Conservation (phyloP, 768 basidiomycete species). For the Tephrocybe sp. region DNA sequence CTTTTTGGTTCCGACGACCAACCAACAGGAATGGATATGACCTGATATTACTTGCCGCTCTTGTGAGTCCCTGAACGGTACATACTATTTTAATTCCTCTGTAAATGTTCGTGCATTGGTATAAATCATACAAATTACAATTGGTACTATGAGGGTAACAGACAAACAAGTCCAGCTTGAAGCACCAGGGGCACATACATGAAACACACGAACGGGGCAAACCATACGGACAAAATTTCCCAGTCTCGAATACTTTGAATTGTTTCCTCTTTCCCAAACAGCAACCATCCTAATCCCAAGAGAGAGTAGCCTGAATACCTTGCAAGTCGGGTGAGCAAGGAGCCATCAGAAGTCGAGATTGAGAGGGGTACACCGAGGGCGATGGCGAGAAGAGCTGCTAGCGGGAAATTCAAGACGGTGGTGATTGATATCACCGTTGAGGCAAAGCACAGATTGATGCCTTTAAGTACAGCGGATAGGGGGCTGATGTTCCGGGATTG, state of each 20-base stretch:
- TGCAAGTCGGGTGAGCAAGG: slow-evolving; percentile 19
- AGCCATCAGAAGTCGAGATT: slow-evolving; percentile 32
- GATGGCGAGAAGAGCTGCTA: slow-evolving; percentile 70
- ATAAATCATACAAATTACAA: not conserved
- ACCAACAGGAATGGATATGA: slow-evolving; percentile 34
- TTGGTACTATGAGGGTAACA: slow-evolving; percentile 27
- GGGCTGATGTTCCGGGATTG: slow-evolving; percentile 30
- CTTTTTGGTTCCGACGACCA: slow-evolving; percentile 51
- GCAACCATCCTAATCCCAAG: slow-evolving; percentile 60
- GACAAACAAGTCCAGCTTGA: slow-evolving; percentile 62
- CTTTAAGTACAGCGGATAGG: slow-evolving; percentile 54
- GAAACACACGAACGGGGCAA: slow-evolving; percentile 77
- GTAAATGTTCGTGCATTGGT: not conserved
- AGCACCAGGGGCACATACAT: slow-evolving; percentile 73
- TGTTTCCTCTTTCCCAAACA: slow-evolving; percentile 43
- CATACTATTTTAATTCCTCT: not conserved
- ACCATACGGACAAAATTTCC: slow-evolving; percentile 80
- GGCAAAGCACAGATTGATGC: slow-evolving; percentile 76
- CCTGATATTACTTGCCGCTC: no score
- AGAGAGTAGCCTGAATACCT: slow-evolving; percentile 39
- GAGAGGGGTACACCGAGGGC: slow-evolving; percentile 66
- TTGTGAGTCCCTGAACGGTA: no score
- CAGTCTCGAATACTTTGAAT: slow-evolving; percentile 66
- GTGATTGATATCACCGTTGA: slow-evolving; percentile 84
- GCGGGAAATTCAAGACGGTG: slow-evolving; percentile 89